Base-by-base conservation (phyloP, 2,329 filamentous ascomycete genomes). In the Calonectria pseudoreteaudii region DNA sequence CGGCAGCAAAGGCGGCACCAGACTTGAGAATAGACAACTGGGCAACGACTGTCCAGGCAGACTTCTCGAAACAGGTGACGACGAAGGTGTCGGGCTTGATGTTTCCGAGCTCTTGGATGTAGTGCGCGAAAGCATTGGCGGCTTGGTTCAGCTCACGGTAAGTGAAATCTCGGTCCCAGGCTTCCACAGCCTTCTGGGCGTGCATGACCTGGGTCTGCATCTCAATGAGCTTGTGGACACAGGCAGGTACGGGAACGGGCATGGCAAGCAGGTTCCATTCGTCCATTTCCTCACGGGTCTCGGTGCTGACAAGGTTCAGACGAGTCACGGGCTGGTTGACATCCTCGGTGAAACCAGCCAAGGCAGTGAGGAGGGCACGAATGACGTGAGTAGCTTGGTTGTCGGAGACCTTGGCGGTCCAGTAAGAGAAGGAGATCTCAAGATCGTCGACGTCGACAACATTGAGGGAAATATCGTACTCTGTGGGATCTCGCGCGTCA, bases 141-240 rank as follows among this genome's bases (percentile, higher is more conserved):
- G 56, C 56, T 20, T 62, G 56, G 56, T 62, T 62, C 23, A 62
- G 23, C n/a, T 62, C 56, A 16, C 56, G 56, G 31, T 62, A 62
- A 7, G 56, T 62, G 3, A 62, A 62, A 34, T 62, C 56, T 23
- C 56, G n/a, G 2, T 62, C 56, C 56, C 56, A 62, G n/a, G 56
- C 56, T 23, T 62, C 56, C 14, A 62, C 56, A 2, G 56, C 56
- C 56, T 62, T 62, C 18, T 62, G 56, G 7, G 56, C 38, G 9
- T 62, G 56, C 23, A 62, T 34, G 2, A 62, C 56, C 23, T 62
- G 56, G 7, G 56, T 62, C 26, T 62, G 56, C 56, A 62, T 62
- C 16, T 62, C 56, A 18, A 62, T 62, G 16, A 62, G 56, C 14
- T 62, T 62, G 23, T 62, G 56, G 8, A 62, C 56, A 20, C 56